Conservation (phyloP, 192 early-diverging fungal genomes). For the Coemansia sp. region DNA sequence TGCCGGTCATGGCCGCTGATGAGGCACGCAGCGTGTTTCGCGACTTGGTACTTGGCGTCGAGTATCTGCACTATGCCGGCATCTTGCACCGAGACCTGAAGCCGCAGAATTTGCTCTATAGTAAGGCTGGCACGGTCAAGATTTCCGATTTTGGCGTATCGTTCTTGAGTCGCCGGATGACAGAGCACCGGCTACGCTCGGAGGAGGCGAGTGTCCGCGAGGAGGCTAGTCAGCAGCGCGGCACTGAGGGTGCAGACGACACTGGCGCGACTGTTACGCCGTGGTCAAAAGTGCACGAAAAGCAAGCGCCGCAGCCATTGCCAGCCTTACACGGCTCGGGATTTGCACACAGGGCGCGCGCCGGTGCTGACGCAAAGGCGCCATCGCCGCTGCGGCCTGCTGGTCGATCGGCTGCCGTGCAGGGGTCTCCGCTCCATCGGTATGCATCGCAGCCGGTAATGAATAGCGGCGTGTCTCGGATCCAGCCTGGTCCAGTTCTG, state of each 20-base stretch:
- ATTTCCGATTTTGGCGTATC: constrained; percentile 99
- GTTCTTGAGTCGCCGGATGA: constrained; percentile 61
- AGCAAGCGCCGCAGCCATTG: background rate
- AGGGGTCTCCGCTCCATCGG: constrained; percentile 29
- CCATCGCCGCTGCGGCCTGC: constrained; percentile 32
- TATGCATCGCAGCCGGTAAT: constrained; percentile 49
- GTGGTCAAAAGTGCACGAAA: background rate
- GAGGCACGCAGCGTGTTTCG: constrained; percentile 79
- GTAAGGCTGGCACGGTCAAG: constrained; percentile 74
- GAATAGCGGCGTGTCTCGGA: constrained; percentile 3
- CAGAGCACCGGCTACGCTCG: constrained; percentile 6
- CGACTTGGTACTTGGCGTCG: constrained; percentile 85
- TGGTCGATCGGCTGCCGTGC: constrained; percentile 18
- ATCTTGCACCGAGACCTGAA: constrained; percentile 98
- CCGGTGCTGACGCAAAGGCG: constrained; percentile 3
- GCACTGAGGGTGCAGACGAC: background rate
- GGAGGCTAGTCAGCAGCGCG: background rate
- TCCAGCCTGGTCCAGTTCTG: constrained; percentile 11
- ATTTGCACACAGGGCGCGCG: background rate
- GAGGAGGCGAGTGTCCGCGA: constrained; percentile 1
- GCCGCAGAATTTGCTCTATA: constrained; percentile 90
- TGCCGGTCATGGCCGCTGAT: constrained; percentile 63
- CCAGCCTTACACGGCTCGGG: background rate
- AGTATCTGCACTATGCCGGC: constrained; percentile 92
- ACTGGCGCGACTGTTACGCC: background rate